Percentiles rank a stretch among this genome's conserved stretches.
These are phyloP conservation scores for Alternaria ventricosa DNA, from an alignment of 2,329 filamentous ascomycete genomes.

Conservation along the genomic window DNA sequence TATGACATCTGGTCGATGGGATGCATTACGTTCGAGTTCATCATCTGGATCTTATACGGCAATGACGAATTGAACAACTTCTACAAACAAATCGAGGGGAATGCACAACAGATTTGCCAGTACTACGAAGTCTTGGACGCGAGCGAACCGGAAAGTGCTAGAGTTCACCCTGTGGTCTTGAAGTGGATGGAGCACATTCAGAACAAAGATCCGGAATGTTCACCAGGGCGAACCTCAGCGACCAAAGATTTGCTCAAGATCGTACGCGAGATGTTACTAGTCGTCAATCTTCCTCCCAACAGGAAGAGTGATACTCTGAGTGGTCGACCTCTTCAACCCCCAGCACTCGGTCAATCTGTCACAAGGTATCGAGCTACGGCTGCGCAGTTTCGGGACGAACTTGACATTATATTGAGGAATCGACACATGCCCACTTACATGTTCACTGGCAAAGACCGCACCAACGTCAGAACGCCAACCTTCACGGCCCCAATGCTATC, in stretches of 20 bases:
- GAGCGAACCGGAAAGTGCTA: background rate
- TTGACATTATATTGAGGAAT: slow-evolving; percentile 14
- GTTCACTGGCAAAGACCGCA: slow-evolving; percentile 6
- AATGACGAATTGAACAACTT: slow-evolving; percentile 4
- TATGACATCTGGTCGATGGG: slow-evolving; percentile 38
- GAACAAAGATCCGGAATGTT: slow-evolving; percentile 5
- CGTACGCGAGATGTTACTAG: slow-evolving; percentile 12
- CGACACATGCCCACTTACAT: background rate
- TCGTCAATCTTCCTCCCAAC: slow-evolving; percentile 10
- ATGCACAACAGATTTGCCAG: slow-evolving; percentile 1
- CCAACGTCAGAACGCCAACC: background rate
- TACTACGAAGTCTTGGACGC: slow-evolving; percentile 1
- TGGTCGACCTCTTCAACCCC: background rate
- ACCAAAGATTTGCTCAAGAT: slow-evolving; percentile 13
- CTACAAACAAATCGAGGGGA: slow-evolving; percentile 1
- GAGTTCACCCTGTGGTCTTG: slow-evolving; percentile 3
- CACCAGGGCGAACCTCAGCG: background rate
- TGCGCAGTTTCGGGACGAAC: slow-evolving; percentile 10
- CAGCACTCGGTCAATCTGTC: background rate
- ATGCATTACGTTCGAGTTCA: slow-evolving; percentile 34
- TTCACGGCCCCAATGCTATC: background rate
- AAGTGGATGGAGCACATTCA: slow-evolving; percentile 16
- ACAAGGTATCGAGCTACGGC: slow-evolving; percentile 20
- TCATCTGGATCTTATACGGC: slow-evolving; percentile 33
- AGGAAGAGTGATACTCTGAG: background rate